Conservation (phyloP, 345 rosid genomes). For the Rhodomyrtus tomentosa region DNA sequence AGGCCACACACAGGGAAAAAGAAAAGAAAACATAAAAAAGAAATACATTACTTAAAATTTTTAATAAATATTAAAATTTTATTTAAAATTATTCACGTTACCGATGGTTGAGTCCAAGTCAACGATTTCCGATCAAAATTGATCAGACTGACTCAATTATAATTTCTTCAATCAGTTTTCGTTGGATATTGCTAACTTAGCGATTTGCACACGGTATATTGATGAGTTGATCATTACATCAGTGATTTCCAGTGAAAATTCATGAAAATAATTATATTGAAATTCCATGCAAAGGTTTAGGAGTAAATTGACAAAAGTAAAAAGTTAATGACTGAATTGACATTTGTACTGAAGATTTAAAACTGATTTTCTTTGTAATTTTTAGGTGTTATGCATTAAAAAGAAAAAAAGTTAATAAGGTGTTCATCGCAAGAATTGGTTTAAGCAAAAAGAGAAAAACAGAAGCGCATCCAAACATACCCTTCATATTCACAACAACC, state of each 20-base stretch:
- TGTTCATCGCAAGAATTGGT: not conserved
- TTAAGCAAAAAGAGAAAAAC: not conserved
- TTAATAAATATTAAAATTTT: too few relatives aligned
- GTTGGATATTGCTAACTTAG: rapidly evolving
- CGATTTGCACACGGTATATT: rapidly evolving
- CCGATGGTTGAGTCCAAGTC: too few relatives aligned
- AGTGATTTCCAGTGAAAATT: not conserved
- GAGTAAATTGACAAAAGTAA: too few relatives aligned
- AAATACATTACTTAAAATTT: too few relatives aligned
- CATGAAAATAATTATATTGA: not conserved
- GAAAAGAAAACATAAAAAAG: too few relatives aligned
- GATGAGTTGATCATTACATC: rapidly evolving
- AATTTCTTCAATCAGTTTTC: not conserved
- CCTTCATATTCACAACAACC: not conserved
- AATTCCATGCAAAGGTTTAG: not conserved
- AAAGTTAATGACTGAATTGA: rapidly evolving
- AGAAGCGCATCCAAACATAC: not conserved
- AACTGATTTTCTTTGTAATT: not conserved
- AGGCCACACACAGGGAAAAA: too few relatives aligned
- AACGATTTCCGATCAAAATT: too few relatives aligned
- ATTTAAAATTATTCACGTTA: too few relatives aligned
- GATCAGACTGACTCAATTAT: rapidly evolving
- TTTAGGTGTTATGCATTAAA: not conserved
- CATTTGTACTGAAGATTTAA: not conserved
- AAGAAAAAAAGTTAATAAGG: not conserved